Conservation (phyloP, 768 basidiomycete species). For the Tylopilus plumbeoviolaceoides region DNA sequence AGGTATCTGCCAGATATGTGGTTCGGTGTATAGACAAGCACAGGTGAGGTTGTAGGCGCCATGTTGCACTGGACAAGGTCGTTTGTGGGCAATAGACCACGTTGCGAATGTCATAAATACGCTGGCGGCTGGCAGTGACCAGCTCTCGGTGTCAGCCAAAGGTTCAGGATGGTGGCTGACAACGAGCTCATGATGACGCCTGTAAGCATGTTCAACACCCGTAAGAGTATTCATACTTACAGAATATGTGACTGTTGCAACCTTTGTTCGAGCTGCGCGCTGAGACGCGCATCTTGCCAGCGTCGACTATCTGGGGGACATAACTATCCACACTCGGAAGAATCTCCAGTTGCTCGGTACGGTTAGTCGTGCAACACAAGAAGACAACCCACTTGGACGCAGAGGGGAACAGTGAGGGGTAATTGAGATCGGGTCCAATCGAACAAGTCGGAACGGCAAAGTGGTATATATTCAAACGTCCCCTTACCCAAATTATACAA, state of each 20-base stretch:
- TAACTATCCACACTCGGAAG: no score
- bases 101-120: slow-evolving; percentile 21
- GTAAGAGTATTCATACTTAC: neutral
- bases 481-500: neutral
- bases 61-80: slow-evolving; percentile 10
- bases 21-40: slow-evolving; percentile 1
- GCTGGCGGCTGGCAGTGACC: slow-evolving; percentile 22
- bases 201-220: neutral
- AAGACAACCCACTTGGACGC: no score
- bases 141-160: slow-evolving; percentile 14
- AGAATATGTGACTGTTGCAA: neutral
- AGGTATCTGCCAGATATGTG: slow-evolving; percentile 4
- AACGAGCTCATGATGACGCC: neutral
- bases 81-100: neutral
- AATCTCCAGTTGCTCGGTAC: neutral
- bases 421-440: neutral
- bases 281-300: neutral
- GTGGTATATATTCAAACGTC: neutral
- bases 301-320: no score
- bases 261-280: neutral
- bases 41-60: slow-evolving; percentile 19
- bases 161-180: slow-evolving; percentile 20
- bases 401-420: neutral
- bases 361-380: neutral
- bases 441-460: neutral